A percentile compares a stretch with the other conserved stretches of the same genome.
Conservation (phyloP, 208 protist species). For the Leptomonas seymouri region DNA sequence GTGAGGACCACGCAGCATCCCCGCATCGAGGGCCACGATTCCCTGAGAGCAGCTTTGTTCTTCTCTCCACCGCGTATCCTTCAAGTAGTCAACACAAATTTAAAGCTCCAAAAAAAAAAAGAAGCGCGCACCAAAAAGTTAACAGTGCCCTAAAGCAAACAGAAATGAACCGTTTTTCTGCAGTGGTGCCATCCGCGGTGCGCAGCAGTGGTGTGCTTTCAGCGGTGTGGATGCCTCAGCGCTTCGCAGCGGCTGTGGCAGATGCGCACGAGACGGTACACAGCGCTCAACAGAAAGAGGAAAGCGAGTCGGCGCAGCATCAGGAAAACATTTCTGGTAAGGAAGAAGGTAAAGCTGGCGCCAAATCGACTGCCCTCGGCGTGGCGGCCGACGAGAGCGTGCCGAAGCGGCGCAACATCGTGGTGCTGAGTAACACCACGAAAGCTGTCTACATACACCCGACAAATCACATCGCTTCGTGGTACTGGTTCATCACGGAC, state of each 20-base stretch:
- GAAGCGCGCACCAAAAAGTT: too few species aligned
- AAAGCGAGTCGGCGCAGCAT: not conserved
- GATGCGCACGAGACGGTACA: slow-evolving; percentile 14
- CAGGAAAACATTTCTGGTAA: not conserved
- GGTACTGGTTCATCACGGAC: slow-evolving; percentile 90
- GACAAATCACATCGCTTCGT: slow-evolving; percentile 84
- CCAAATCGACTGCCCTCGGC: slow-evolving; percentile 36
- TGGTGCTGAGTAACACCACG: slow-evolving; percentile 83
- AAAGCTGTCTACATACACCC: slow-evolving; percentile 90
- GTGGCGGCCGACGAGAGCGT: slow-evolving; percentile 34
- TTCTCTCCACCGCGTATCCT: too few species aligned
- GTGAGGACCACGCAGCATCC: not conserved
- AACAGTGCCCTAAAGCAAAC: not conserved
- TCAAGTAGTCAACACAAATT: too few species aligned
- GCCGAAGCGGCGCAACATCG: slow-evolving; percentile 73
- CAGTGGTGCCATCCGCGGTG: not conserved
- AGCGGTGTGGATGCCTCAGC: not conserved
- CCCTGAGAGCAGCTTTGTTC: too few species aligned
- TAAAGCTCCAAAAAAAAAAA: too few species aligned
- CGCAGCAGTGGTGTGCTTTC: not conserved
- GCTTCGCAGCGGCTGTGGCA: slow-evolving; percentile 20
- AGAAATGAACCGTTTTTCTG: slow-evolving; percentile 31
- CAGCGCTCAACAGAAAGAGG: slow-evolving; percentile 2
- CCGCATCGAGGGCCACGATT: too few species aligned
- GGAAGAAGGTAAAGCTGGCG: slow-evolving; percentile 8